These are phyloP conservation scores for Brasenia schreberi DNA, from an alignment of 164 flowering plant species.

Conservation along the genomic window DNA sequence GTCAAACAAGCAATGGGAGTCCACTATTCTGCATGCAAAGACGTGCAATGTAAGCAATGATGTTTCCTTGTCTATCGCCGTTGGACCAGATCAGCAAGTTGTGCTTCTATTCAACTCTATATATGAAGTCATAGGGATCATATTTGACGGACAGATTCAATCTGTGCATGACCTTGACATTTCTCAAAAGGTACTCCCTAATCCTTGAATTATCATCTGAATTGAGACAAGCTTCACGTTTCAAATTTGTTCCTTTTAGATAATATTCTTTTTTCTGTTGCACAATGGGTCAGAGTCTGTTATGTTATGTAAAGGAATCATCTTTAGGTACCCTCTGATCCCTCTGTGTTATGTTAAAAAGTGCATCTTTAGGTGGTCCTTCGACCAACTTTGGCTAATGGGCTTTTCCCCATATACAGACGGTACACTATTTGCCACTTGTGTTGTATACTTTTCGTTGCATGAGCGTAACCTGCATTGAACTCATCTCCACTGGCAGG, in stretches of 20 bases:
- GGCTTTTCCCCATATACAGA: too few species aligned
- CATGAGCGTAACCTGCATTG: too few species aligned
- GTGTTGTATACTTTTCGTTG: too few species aligned
- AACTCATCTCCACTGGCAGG: slow-evolving; percentile 21
- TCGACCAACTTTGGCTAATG: too few species aligned
- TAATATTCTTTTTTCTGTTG: neutral
- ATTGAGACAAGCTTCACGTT: neutral
- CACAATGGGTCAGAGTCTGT: too few species aligned
- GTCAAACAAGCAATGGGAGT: slow-evolving; percentile 74
- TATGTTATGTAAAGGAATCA: too few species aligned
- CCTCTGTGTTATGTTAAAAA: too few species aligned
- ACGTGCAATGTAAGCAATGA: slow-evolving; percentile 42
- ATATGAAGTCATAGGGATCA: slow-evolving; percentile 31
- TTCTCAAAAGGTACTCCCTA: slow-evolving; percentile 26
- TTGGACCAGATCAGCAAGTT: slow-evolving; percentile 7
- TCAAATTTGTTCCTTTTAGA: neutral
- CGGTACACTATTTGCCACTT: too few species aligned
- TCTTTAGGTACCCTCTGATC: too few species aligned
- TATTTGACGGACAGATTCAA: slow-evolving; percentile 25
- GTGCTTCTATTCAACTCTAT: slow-evolving; percentile 39
- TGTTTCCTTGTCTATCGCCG: slow-evolving; percentile 12
- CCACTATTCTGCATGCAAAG: slow-evolving; percentile 44
- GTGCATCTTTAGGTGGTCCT: too few species aligned
- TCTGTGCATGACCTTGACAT: slow-evolving; percentile 14
- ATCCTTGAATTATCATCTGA: neutral